Base-by-base conservation (phyloP, 139 green algal genomes). In the Chlorella sp. region DNA sequence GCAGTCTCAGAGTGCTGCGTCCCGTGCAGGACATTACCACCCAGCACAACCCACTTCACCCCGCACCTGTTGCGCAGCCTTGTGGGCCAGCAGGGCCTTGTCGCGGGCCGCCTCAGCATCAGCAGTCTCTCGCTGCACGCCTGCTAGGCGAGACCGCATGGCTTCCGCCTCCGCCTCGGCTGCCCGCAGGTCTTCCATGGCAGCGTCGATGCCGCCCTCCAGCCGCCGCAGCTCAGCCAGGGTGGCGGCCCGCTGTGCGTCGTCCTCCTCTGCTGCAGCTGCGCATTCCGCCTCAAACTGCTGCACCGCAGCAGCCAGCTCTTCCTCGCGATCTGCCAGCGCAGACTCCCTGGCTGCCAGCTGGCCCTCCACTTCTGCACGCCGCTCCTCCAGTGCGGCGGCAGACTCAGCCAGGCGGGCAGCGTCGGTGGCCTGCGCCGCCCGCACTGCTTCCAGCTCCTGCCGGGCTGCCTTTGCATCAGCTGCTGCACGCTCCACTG, bases 101-200 rank as follows among this genome's bases (percentile, higher is more conserved):
- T 91, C 74, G 4, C 73, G 65, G 0, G 89, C 89, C 20, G 75
- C 69, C 76, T 91, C 75, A 21, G 83, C 88, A 6, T 83, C 76
- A 15, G 80, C 60, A 36, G 84, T 72, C 36, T 85, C 86, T 11
- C 68, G 34, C 39, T 75, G 82, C 56, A 85, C 38, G 36, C 60
- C 69, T 6, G 32, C 65, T 15, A 88, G 76, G 44, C 86, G 83
- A 20, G 34, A 34, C 28, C 79, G 78, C 25, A 84, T 55, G 4
- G 83, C 86, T 32, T 75, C 70, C 34, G 88, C 82, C 41, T 92
- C 78, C 3, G 51, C 86, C 39, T 91, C 83, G 1, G 74, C 86
- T 17, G 67, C 74, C 17, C 47, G n/a, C 72, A 88, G 69, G 55
- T 86, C 81, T 6, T 47, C 78, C 55, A 69, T 23, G 32, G 86